phyloP scores from a whole-genome alignment of 2,329 filamentous ascomycete species.

The Aspergillus amoenus region DNA sequence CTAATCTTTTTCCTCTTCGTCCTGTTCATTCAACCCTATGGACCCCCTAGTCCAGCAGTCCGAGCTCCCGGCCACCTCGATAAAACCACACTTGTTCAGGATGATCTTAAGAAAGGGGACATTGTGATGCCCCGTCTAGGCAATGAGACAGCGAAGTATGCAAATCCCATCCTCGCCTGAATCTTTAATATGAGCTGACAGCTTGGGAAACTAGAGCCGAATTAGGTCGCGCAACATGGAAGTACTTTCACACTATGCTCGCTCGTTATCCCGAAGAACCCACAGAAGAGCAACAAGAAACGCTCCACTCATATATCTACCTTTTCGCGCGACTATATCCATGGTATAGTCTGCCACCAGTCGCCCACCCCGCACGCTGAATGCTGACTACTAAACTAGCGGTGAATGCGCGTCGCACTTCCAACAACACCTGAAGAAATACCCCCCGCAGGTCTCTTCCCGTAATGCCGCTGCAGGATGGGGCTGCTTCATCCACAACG shows the following conservation, averaged over 20 bases:
- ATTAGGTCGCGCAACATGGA: conserved; percentile 65
- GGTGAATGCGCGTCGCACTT: conserved; percentile 68
- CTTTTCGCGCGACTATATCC: conserved; percentile 66
- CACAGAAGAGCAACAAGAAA: conserved; percentile 59
- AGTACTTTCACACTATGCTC: conserved; percentile 66
- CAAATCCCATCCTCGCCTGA: not conserved
- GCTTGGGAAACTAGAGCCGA: conserved; percentile 51
- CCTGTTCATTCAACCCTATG: conserved; percentile 38
- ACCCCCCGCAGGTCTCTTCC: conserved; percentile 63
- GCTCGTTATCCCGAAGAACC: conserved; percentile 65
- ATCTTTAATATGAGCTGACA: not conserved
- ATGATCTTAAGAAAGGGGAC: conserved; percentile 42
- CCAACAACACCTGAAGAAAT: conserved; percentile 59
- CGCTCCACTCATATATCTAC: conserved; percentile 61
- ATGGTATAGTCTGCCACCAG: conserved; percentile 46
- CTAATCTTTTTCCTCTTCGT: conserved; percentile 38
- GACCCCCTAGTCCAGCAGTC: conserved; percentile 37
- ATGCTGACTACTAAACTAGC: conserved; percentile 34
- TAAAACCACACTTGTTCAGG: conserved; percentile 28
- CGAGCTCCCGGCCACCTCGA: conserved; percentile 43
- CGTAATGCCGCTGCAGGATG: conserved; percentile 63
- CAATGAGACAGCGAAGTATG: conserved; percentile 51
- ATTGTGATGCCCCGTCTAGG: conserved; percentile 49
- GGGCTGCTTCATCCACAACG: conserved; percentile 67
- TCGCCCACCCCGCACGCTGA: not conserved